Percentiles rank a stretch among this genome's conserved stretches.
Conservation (phyloP, 208 protist genomes). For the Crithidia fasciculata region DNA sequence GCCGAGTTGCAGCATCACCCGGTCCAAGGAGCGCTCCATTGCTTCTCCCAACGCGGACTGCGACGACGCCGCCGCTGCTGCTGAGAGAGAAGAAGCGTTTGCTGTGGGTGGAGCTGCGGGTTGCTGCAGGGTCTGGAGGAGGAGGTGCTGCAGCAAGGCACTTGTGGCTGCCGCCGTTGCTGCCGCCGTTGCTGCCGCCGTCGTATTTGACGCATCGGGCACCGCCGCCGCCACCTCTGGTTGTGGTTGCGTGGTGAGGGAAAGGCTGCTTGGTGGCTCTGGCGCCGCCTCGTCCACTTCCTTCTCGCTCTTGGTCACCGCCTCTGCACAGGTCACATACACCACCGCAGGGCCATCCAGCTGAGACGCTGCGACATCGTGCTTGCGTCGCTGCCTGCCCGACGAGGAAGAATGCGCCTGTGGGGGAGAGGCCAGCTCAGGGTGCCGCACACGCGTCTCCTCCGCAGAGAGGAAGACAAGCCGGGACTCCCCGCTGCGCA, state of each 20-base stretch:
- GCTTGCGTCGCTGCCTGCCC: neutral
- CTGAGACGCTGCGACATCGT: neutral
- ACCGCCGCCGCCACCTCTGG: too few species aligned
- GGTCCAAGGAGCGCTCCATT: slow-evolving; percentile 49
- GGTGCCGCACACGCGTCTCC: slow-evolving; percentile 36
- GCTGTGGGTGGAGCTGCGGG: slow-evolving; percentile 14
- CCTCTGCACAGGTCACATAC: slow-evolving; percentile 27
- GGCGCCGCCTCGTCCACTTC: neutral
- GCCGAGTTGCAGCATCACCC: slow-evolving; percentile 54
- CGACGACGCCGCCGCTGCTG: neutral
- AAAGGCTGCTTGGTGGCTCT: neutral
- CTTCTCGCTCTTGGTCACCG: neutral
- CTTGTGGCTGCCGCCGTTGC: slow-evolving; percentile 6
- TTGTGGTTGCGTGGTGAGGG: too few species aligned
- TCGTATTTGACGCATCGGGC: too few species aligned
- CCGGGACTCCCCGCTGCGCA: slow-evolving; percentile 44
- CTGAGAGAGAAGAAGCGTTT: neutral
- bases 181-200: neutral
- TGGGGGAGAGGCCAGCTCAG: slow-evolving; percentile 24
- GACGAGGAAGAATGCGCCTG: neutral
- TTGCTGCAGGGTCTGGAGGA: slow-evolving; percentile 52
- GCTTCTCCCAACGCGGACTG: neutral
- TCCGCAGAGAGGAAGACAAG: slow-evolving; percentile 53
- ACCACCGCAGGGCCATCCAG: slow-evolving; percentile 24
- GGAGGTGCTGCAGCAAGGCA: slow-evolving; percentile 45